A percentile compares a stretch with the other conserved stretches of the same genome.
phyloP scores from a whole-genome alignment of 768 basidiomycete species.

The Tulasnella sp. region DNA sequence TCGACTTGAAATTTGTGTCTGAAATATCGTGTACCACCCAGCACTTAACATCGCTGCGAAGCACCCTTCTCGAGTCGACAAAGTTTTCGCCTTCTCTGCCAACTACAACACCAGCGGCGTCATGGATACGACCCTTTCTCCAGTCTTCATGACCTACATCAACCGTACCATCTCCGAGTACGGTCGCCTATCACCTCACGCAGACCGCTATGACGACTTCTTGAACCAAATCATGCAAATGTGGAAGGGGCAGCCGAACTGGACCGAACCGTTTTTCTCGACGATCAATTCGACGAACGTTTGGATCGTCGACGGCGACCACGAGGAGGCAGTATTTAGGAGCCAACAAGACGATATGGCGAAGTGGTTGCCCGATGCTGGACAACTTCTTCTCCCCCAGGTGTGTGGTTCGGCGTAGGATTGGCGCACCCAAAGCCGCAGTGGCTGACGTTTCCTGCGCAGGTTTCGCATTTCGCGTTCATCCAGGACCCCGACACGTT shows the following conservation, averaged over 20 bases:
- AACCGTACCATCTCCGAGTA: slow-evolving; percentile 22
- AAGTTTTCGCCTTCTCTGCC: slow-evolving; percentile 24
- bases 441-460: background rate
- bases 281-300: background rate
- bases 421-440: background rate
- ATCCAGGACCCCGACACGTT: slow-evolving; percentile 20
- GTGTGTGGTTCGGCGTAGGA: background rate
- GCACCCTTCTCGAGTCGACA: background rate
- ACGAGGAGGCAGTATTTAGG: slow-evolving; percentile 21
- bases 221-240: slow-evolving; percentile 5
- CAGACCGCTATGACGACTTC: slow-evolving; percentile 23
- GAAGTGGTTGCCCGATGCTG: slow-evolving; percentile 10
- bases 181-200: background rate
- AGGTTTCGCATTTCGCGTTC: slow-evolving; percentile 27
- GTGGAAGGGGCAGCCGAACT: slow-evolving; percentile 25
- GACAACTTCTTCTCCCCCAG: slow-evolving; percentile 13
- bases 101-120: slow-evolving; percentile 30
- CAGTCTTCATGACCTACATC: slow-evolving; percentile 26
- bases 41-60: slow-evolving; percentile 13
- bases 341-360: slow-evolving; percentile 28
- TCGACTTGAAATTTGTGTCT: background rate
- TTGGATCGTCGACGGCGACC: slow-evolving; percentile 27
- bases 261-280: slow-evolving; percentile 21
- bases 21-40: background rate
- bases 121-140: background rate